Conservation (phyloP, 169 alveolate genomes). For the Plasmodium adleri region DNA sequence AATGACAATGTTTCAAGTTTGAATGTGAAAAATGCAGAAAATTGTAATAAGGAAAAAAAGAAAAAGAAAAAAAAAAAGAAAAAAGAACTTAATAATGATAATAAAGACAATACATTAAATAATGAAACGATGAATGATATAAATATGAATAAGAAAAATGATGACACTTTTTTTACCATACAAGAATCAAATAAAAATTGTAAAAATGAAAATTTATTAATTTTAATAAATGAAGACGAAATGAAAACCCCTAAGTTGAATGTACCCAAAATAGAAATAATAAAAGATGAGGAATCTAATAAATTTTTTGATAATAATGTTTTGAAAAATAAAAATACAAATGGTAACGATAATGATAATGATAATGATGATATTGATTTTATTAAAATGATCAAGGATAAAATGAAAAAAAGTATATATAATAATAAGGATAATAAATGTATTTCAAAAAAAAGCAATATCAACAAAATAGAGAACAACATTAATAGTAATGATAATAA, state of each 20-base stretch:
- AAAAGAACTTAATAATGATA: neutral
- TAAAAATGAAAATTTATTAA: too few relatives aligned
- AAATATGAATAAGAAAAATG: neutral
- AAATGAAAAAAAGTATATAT: neutral
- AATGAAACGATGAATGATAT: neutral
- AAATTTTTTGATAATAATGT: neutral
- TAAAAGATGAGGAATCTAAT: neutral
- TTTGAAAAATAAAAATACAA: neutral
- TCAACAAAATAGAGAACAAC: neutral
- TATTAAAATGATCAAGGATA: slow-evolving; percentile 8
- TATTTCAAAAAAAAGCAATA: neutral
- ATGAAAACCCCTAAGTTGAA: too few relatives aligned
- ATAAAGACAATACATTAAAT: neutral
- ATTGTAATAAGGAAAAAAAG: neutral
- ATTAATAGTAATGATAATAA: too few relatives aligned
- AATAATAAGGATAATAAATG: slow-evolving; percentile 7
- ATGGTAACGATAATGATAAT: neutral
- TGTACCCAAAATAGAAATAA: neutral
- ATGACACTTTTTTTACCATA: too few relatives aligned
- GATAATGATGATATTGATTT: neutral
- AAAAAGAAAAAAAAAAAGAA: neutral
- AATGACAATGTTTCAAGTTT: neutral
- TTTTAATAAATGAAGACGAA: too few relatives aligned
- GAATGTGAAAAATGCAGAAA: neutral
- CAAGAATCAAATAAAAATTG: too few relatives aligned